Evolutionary conservation across 2,329 filamentous ascomycete genomes (phyloP).

Genomic region (Alternaria rosae): DNA sequence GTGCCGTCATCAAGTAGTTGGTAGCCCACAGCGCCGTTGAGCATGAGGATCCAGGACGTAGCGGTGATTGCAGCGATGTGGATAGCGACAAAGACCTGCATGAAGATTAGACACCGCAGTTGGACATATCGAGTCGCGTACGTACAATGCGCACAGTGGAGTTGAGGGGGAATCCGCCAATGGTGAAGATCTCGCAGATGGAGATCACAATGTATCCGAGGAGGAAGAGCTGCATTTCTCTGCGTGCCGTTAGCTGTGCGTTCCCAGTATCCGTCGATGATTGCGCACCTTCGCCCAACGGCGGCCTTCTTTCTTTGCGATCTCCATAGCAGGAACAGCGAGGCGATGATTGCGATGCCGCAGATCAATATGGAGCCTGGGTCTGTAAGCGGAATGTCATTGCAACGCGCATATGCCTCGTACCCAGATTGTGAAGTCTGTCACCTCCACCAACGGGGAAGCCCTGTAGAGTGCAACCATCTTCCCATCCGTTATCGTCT

Average conservation of each 20-base stretch:
- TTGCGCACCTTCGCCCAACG: conserved; percentile 81
- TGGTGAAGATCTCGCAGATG: conserved; percentile 95
- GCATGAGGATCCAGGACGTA: conserved; percentile 86
- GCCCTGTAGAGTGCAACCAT: conserved; percentile 77
- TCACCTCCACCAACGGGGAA: conserved; percentile 72
- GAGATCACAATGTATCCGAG: conserved; percentile 83
- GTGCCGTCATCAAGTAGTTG: conserved; percentile 95
- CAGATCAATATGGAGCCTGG: conserved; percentile 86
- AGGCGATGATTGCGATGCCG: conserved; percentile 74
- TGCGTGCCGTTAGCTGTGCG: conserved; percentile 52
- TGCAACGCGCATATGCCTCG: conserved; percentile 40
- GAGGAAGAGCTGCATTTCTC: conserved; percentile 97
- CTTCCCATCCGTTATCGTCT: conserved; percentile 65
- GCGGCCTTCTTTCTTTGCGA: conserved; percentile 93
- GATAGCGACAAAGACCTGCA: conserved; percentile 82
- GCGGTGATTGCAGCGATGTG: conserved; percentile 91
- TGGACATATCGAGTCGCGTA: conserved; percentile 18
- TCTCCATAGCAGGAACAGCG: conserved; percentile 73
- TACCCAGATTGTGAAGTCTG: conserved; percentile 83
- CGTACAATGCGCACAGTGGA: conserved; percentile 74
- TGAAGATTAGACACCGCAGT: not conserved
- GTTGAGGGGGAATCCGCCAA: conserved; percentile 84
- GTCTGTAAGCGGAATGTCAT: conserved; percentile 34
- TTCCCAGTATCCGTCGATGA: not conserved
- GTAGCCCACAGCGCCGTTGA: conserved; percentile 92